phyloP scores from a whole-genome alignment of 306 rosid genomes.

The Rosa chinensis region DNA sequence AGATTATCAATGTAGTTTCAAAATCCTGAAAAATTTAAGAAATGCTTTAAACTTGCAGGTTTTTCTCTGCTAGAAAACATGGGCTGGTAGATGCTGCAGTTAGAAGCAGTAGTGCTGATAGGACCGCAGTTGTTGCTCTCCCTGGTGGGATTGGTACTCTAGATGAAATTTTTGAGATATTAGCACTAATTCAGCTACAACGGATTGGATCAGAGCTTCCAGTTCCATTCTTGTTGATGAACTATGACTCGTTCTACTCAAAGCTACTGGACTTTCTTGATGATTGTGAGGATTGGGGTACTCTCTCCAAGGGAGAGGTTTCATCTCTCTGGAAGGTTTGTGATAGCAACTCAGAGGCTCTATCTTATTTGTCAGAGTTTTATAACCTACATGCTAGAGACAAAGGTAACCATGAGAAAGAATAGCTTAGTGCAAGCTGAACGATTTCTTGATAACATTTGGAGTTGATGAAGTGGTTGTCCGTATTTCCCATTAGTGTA shows the following conservation, averaged over 20 bases:
- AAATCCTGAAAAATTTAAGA: slow-evolving; percentile 3
- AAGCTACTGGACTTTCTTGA: slow-evolving; percentile 69
- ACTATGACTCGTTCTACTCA: slow-evolving; percentile 75
- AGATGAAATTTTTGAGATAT: slow-evolving; percentile 81
- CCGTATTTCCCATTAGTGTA: neutral
- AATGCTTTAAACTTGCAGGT: slow-evolving; percentile 49
- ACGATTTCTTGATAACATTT: slow-evolving; percentile 22
- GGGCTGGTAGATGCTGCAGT: slow-evolving; percentile 90
- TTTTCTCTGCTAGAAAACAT: slow-evolving; percentile 97
- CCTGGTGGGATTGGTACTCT: slow-evolving; percentile 97
- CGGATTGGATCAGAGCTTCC: slow-evolving; percentile 81
- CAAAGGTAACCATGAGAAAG: slow-evolving; percentile 26
- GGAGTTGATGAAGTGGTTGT: neutral
- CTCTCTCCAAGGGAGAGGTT: slow-evolving; percentile 75
- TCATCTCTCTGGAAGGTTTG: slow-evolving; percentile 83
- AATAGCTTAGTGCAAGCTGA: slow-evolving; percentile 25
- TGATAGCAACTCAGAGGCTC: slow-evolving; percentile 68
- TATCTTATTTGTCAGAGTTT: slow-evolving; percentile 66
- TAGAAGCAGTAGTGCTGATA: slow-evolving; percentile 54
- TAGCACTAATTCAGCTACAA: slow-evolving; percentile 73
- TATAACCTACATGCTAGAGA: slow-evolving; percentile 43
- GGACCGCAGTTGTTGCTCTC: slow-evolving; percentile 75
- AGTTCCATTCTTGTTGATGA: slow-evolving; percentile 80
- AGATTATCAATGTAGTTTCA: neutral
- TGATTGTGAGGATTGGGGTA: slow-evolving; percentile 74